These are phyloP conservation scores for Solanum chmielewskii DNA, from an alignment of 257 asterid genomes.

Conservation along the genomic window DNA sequence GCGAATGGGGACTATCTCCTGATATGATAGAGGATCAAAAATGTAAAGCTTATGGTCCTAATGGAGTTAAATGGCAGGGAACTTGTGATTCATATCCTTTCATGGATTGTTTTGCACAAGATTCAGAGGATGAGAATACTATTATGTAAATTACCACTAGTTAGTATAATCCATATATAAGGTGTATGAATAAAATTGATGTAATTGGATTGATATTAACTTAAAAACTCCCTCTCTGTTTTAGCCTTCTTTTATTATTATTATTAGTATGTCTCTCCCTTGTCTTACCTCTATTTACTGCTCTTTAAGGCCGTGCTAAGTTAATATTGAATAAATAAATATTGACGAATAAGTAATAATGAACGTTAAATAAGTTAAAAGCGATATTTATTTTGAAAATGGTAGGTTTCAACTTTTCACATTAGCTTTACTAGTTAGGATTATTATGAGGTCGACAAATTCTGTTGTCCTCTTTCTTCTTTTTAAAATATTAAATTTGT, in stretches of 20 bases:
- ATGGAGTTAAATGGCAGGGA: neutral
- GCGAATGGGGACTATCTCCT: slow-evolving; percentile 41
- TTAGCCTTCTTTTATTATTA: too few species aligned
- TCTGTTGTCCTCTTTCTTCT: neutral
- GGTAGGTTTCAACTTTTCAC: neutral
- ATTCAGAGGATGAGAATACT: neutral
- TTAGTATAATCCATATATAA: neutral
- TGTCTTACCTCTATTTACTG: too few species aligned
- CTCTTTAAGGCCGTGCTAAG: neutral
- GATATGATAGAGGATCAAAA: slow-evolving; percentile 49
- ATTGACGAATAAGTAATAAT: too few species aligned
- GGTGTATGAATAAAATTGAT: neutral
- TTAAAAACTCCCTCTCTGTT: neutral
- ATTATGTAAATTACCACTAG: neutral
- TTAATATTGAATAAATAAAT: too few species aligned
- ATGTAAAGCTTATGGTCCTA: slow-evolving; percentile 12
- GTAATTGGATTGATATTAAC: neutral
- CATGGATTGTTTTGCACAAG: neutral
- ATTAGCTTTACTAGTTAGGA: neutral
- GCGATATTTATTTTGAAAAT: too few species aligned
- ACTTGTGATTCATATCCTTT: neutral
- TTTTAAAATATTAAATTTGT: neutral
- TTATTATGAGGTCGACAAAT: neutral
- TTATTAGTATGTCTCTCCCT: neutral
- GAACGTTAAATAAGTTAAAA: too few species aligned